Conservation (phyloP, 2,329 filamentous ascomycete species). For the Aspergillus sp. region DNA sequence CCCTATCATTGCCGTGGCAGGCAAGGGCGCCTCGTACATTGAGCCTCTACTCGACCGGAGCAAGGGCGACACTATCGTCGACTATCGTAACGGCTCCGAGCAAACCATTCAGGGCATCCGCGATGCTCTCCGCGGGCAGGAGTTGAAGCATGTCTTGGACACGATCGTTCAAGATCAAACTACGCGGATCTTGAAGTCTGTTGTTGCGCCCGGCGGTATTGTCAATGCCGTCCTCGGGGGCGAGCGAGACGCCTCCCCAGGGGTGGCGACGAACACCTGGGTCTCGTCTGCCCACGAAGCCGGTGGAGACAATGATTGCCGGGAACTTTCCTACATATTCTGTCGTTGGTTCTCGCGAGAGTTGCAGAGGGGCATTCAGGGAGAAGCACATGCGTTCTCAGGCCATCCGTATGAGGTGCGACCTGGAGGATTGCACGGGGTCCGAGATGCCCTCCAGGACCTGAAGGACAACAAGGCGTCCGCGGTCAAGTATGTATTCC, state of each 20-base stretch:
- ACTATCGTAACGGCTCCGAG: constrained; percentile 60
- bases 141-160: constrained; percentile 10
- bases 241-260: constrained; percentile 4
- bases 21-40: constrained; percentile 52
- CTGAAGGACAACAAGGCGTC: constrained; percentile 62
- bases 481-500: constrained; percentile 60
- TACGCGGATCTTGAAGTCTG: constrained; percentile 2
- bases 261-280: constrained; percentile 6
- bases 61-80: constrained; percentile 59
- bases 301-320: constrained; percentile 4
- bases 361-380: constrained; percentile 39
- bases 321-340: constrained; percentile 42
- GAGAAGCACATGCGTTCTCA: constrained; percentile 35
- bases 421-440: constrained; percentile 53
- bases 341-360: constrained; percentile 47
- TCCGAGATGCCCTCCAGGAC: constrained; percentile 54
- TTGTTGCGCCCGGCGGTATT: constrained; percentile 13
- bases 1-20: constrained; percentile 62
- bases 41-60: constrained; percentile 51
- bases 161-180: constrained; percentile 9
- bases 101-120: constrained; percentile 49
- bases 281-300: constrained; percentile 7
- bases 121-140: neutral
- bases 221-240: constrained; percentile 12
- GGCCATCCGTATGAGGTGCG: constrained; percentile 52